These are phyloP conservation scores for Penicillium oxalicum DNA, from an alignment of 2,329 filamentous ascomycete genomes.

Conservation along the genomic window DNA sequence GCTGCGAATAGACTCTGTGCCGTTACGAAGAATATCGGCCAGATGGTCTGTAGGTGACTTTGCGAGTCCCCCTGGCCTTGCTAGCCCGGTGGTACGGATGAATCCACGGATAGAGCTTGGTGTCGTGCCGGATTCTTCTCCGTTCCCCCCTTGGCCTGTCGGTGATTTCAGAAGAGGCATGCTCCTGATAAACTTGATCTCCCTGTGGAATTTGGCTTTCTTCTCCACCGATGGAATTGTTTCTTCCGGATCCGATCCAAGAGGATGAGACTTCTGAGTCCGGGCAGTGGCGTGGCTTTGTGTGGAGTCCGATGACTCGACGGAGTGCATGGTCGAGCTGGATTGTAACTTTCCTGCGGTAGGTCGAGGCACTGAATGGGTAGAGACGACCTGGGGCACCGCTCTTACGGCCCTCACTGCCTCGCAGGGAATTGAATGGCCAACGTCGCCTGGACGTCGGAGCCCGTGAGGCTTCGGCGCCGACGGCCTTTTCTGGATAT, in stretches of 20 bases:
- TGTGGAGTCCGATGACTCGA: slow-evolving; percentile 16
- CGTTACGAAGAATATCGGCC: slow-evolving; percentile 16
- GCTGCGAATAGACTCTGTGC: slow-evolving; percentile 20
- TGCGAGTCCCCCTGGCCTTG: slow-evolving; percentile 22
- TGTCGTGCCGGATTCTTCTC: slow-evolving; percentile 10
- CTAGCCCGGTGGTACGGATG: slow-evolving; percentile 32
- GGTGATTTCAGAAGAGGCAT: not conserved
- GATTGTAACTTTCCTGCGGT: slow-evolving; percentile 18
- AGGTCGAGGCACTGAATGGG: slow-evolving; percentile 24
- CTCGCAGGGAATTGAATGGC: slow-evolving; percentile 20
- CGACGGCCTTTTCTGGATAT: slow-evolving; percentile 15
- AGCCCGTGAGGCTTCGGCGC: slow-evolving; percentile 14
- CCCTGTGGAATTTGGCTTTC: slow-evolving; percentile 2
- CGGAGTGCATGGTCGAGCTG: slow-evolving; percentile 20
- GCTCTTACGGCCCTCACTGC: slow-evolving; percentile 24
- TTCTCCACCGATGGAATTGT: too few species aligned
- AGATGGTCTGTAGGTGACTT: slow-evolving; percentile 25
- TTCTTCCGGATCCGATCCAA: slow-evolving; percentile 3
- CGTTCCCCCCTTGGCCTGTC: slow-evolving; percentile 2
- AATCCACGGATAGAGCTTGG: slow-evolving; percentile 30
- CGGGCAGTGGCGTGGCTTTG: slow-evolving; percentile 10
- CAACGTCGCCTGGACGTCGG: slow-evolving; percentile 17
- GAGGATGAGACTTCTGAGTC: slow-evolving; percentile 8
- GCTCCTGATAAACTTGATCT: not conserved
- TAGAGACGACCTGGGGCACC: slow-evolving; percentile 22